Conservation (phyloP, 2,329 filamentous ascomycete genomes). For the Annulohypoxylon truncatum region DNA sequence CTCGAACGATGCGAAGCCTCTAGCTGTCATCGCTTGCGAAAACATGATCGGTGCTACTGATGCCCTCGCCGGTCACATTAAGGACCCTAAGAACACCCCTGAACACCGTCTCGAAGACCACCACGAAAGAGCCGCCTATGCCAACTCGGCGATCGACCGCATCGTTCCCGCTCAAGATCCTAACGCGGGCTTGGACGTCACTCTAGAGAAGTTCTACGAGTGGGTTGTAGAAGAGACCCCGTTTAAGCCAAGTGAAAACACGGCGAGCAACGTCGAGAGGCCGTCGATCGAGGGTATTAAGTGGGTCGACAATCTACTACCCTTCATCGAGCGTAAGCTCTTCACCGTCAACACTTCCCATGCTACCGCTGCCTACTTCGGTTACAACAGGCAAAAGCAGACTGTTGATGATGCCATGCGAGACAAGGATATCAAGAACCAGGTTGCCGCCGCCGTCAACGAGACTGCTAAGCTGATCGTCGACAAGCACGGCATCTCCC, state of each 20-base stretch:
- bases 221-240: slow-evolving; percentile 95
- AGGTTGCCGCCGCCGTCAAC: slow-evolving; percentile 81
- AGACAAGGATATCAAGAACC: slow-evolving; percentile 80
- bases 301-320: slow-evolving; percentile 90
- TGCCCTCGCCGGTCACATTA: slow-evolving; percentile 84
- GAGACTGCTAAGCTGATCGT: slow-evolving; percentile 91
- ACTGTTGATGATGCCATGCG: slow-evolving; percentile 90
- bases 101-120: slow-evolving; percentile 75
- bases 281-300: slow-evolving; percentile 88
- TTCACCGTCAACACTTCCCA: slow-evolving; percentile 99
- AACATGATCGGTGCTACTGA: slow-evolving; percentile 97
- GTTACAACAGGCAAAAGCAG: slow-evolving; percentile 84
- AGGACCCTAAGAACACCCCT: slow-evolving; percentile 76
- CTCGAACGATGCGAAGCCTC: slow-evolving; percentile 69
- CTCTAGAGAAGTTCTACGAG: slow-evolving; percentile 98
- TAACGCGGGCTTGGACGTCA: slow-evolving; percentile 86
- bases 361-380: slow-evolving; percentile 95
- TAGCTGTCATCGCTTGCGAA: slow-evolving; percentile 97
- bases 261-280: slow-evolving; percentile 55
- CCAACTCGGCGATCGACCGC: slow-evolving; percentile 98
- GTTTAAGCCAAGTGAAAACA: slow-evolving; percentile 70
- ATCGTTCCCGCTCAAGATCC: slow-evolving; percentile 93
- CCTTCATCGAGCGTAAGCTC: slow-evolving; percentile 99
- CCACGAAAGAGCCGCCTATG: slow-evolving; percentile 82
- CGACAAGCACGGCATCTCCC: slow-evolving; percentile 83